These are phyloP conservation scores for Juglanconis sp. DNA, from an alignment of 2,329 filamentous ascomycete species.

Conservation along the genomic window DNA sequence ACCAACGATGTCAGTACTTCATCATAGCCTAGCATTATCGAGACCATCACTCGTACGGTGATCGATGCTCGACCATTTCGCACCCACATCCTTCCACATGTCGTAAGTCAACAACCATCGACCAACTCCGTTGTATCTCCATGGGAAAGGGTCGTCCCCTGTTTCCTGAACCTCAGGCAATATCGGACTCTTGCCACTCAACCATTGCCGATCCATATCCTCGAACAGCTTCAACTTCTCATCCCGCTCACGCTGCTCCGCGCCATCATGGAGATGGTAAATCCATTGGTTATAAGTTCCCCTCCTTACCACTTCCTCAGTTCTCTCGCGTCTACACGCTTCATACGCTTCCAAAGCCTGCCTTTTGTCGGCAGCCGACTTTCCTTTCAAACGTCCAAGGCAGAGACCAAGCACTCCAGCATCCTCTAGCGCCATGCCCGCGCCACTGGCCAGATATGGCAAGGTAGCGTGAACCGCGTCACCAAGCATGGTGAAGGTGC, in stretches of 20 bases:
- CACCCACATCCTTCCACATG: constrained; percentile 35
- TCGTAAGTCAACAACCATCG: constrained; percentile 39
- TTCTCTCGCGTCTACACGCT: constrained; percentile 53
- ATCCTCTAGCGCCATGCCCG: constrained; percentile 61
- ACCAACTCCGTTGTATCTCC: constrained; percentile 37
- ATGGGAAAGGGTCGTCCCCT: constrained; percentile 39
- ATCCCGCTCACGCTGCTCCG: constrained; percentile 53
- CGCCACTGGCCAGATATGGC: constrained; percentile 56
- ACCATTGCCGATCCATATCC: constrained; percentile 29
- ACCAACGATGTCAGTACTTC: no score
- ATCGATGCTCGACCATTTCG: constrained; percentile 26
- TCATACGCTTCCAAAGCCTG: constrained; percentile 49
- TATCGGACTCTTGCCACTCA: constrained; percentile 21
- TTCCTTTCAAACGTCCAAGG: constrained; percentile 42
- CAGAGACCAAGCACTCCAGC: constrained; percentile 55
- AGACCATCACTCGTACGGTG: background rate
- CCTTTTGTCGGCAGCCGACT: constrained; percentile 32
- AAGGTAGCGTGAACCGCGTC: constrained; percentile 64
- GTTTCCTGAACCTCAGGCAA: constrained; percentile 28
- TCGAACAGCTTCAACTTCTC: constrained; percentile 29
- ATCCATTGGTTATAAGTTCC: constrained; percentile 61
- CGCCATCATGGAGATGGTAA: constrained; percentile 59
- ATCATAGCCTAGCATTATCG: background rate
- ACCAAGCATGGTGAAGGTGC: constrained; percentile 57
- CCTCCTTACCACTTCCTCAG: constrained; percentile 55